Base-by-base conservation (phyloP, 1,284 basidiomycete species). In the Ceratobasidium sp. region DNA sequence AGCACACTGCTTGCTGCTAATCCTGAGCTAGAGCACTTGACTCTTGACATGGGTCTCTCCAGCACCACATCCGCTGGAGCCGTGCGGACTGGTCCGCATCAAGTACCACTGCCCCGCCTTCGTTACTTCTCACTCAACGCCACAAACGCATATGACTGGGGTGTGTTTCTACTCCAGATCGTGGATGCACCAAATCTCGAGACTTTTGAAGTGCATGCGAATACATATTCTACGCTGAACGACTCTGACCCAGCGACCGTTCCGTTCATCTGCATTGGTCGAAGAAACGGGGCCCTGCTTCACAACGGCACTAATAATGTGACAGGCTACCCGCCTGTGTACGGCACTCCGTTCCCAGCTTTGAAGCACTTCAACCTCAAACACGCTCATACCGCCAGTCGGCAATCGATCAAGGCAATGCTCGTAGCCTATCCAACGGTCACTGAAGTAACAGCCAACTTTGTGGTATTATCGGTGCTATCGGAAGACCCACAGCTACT, bases 181-280 rank as follows among this genome's bases (percentile, higher is more conserved):
- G 23, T 71, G n/a, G 56, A 71, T n/a, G 69, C 69, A 9, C 69
- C 69, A 3, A 38, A 13, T 3, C 40, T 71, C 26, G 65, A 67
- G 38, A 38, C 44, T 6, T 67, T 67, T 23, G 42, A 46, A 26
- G n/a, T 66, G 13, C 23, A 46, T 6, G 64, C 57, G 23, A 59
- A 20, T 6, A 59, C 57, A 3, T 2, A 33, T 5, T 59, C 26
- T 9, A 59, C 57, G 15, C 26, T 59, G 23, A 20, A 28, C 26
- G 57, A 23, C 57, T 20, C 57, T 2, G 57, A 59, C 23, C 57
- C 57, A 3, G 57, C 57, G 57, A 59, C 57, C 23, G n/a, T 59
- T 26, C 10, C 57, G 57, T 59, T 59, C 33, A 59, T 59, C 23
- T 33, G 64, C n/a, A 48, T 46, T 13, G 64, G 64, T 13, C 64